Percentiles rank a stretch among this genome's conserved stretches.
These are phyloP conservation scores for Trametes coccinea DNA, from an alignment of 768 basidiomycete species.

Conservation along the genomic window DNA sequence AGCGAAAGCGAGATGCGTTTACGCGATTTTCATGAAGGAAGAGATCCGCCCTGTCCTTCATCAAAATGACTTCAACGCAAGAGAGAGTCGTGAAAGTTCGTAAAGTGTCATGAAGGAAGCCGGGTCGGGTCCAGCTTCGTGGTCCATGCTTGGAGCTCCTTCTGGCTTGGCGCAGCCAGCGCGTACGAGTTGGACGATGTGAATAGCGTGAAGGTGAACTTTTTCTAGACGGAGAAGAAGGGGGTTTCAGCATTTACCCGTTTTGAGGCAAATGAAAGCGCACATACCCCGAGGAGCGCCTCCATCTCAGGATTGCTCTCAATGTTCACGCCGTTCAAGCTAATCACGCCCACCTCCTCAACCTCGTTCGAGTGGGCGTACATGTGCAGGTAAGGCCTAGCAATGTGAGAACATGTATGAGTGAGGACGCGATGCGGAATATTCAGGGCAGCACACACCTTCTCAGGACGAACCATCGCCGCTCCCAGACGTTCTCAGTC, in stretches of 20 bases:
- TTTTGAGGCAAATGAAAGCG: background rate
- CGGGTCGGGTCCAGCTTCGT: conserved; percentile 83
- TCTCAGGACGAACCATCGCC: conserved; percentile 83
- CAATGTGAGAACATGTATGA: background rate
- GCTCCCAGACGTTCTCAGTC: conserved; percentile 76
- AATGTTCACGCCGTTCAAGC: conserved; percentile 80
- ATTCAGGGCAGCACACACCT: conserved; percentile 49
- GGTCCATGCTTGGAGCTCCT: conserved; percentile 86
- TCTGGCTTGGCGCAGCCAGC: conserved; percentile 75
- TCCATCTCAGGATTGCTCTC: conserved; percentile 88
- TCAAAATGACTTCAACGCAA: background rate
- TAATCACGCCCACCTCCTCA: conserved; percentile 82
- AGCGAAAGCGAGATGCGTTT: too few species aligned
- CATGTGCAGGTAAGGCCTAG: conserved; percentile 86
- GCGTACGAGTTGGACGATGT: conserved; percentile 92
- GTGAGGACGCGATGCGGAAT: background rate
- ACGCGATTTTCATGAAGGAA: too few species aligned
- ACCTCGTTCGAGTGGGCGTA: conserved; percentile 83
- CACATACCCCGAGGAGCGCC: conserved; percentile 75
- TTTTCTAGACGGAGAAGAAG: conserved; percentile 55
- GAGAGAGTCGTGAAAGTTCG: conserved; percentile 5
- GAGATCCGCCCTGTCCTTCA: too few species aligned
- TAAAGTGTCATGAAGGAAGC: conserved; percentile 27
- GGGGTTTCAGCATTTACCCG: background rate
- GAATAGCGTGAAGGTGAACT: conserved; percentile 86